These are phyloP conservation scores for Claviceps sp. DNA, from an alignment of 2,329 filamentous ascomycete genomes.

Conservation along the genomic window DNA sequence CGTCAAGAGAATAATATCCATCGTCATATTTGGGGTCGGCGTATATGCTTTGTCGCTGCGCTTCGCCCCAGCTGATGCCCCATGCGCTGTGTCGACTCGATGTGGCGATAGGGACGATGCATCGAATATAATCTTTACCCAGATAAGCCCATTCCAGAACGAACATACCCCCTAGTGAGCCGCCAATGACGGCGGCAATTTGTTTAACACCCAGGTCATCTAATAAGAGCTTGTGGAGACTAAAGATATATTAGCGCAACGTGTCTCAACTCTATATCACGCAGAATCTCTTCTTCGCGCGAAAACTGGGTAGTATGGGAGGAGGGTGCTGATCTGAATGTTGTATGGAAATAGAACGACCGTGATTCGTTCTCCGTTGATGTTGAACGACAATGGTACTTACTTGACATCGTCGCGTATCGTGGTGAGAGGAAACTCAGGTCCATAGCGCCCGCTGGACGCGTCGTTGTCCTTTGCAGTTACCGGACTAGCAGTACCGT, in stretches of 20 bases:
- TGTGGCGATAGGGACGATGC: constrained; percentile 71
- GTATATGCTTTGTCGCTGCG: constrained; percentile 87
- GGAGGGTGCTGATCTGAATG: not conserved
- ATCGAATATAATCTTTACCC: constrained; percentile 71
- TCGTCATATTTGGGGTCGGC: constrained; percentile 97
- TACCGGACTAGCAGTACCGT: constrained; percentile 76
- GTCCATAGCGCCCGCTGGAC: constrained; percentile 67
- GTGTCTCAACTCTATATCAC: not conserved
- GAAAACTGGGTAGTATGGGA: not conserved
- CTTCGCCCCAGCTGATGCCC: constrained; percentile 85
- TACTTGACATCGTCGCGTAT: constrained; percentile 92
- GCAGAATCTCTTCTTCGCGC: not conserved
- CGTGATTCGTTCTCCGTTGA: not conserved
- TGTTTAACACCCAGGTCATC: constrained; percentile 70
- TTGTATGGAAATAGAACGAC: not conserved
- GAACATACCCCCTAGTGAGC: constrained; percentile 80
- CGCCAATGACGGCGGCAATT: constrained; percentile 66
- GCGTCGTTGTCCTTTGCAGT: constrained; percentile 76
- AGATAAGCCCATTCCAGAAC: constrained; percentile 89
- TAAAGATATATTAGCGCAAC: constrained; percentile 25
- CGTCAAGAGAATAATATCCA: constrained; percentile 80
- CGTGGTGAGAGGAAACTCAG: constrained; percentile 91
- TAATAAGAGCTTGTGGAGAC: constrained; percentile 65
- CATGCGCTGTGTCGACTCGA: constrained; percentile 76
- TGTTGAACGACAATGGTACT: constrained; percentile 18